A percentile compares a stretch with the other conserved stretches of the same genome.
Conservation (phyloP, 2,329 filamentous ascomycete species). For the Aspergillus luchuensis region DNA sequence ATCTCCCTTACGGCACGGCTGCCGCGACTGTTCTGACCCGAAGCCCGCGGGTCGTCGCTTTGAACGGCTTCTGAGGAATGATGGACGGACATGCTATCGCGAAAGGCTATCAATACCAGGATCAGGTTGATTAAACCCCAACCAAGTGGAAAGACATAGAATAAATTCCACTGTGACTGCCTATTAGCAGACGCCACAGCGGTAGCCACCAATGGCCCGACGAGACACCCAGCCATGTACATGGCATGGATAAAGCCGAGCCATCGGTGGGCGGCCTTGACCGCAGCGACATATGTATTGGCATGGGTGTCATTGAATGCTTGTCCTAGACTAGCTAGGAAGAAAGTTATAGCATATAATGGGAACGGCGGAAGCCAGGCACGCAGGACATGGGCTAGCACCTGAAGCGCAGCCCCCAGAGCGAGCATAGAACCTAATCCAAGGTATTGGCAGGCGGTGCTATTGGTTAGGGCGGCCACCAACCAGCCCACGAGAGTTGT, state of each 20-base stretch:
- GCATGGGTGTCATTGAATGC: conserved; percentile 66
- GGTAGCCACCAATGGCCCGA: conserved; percentile 59
- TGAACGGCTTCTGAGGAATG: background rate
- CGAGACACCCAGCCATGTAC: conserved; percentile 59
- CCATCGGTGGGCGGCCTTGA: conserved; percentile 59
- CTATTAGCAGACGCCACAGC: conserved; percentile 48
- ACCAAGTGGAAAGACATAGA: conserved; percentile 59
- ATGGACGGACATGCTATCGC: conserved; percentile 37
- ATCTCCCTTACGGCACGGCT: conserved; percentile 26
- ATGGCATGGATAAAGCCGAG: conserved; percentile 66
- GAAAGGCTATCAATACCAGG: conserved; percentile 53
- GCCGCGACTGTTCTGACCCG: background rate
- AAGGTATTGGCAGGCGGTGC: conserved; percentile 51
- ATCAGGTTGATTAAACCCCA: conserved; percentile 55
- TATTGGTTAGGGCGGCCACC: conserved; percentile 58
- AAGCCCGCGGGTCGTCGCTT: background rate
- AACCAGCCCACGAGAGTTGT: conserved; percentile 64
- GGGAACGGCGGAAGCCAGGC: conserved; percentile 60
- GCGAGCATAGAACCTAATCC: conserved; percentile 59
- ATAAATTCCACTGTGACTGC: conserved; percentile 54
- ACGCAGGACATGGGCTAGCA: conserved; percentile 50
- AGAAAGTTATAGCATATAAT: conserved; percentile 61
- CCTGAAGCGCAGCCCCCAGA: conserved; percentile 59
- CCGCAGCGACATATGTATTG: conserved; percentile 61
- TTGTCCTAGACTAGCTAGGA: conserved; percentile 60